Evolutionary conservation across 371 early-diverging fungal genomes (phyloP).

Genomic region (Paraphysoderma sedebokerense): DNA sequence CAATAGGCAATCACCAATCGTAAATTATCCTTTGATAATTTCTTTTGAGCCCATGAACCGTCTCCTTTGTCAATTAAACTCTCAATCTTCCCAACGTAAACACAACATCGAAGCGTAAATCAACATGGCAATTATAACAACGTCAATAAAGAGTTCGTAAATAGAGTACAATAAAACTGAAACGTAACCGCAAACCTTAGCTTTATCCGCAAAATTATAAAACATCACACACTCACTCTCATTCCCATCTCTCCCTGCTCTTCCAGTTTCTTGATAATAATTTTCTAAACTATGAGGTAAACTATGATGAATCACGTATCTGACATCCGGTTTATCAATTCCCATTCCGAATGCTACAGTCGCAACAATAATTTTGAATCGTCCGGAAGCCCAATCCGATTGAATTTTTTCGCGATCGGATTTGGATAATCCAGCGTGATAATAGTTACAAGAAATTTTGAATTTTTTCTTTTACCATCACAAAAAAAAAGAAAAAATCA

Average conservation of each 20-base stretch:
- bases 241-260: conserved; percentile 96
- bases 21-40: conserved; percentile 68
- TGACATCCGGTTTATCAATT: conserved; percentile 97
- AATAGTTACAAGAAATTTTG: conserved; percentile 38
- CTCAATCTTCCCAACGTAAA: conserved; percentile 25
- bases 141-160: too few relatives aligned
- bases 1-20: conserved; percentile 82
- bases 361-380: conserved; percentile 84
- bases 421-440: conserved; percentile 91
- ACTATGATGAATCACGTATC: conserved; percentile 96
- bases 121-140: not conserved
- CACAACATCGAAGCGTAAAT: not conserved
- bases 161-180: not conserved
- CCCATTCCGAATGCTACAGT: conserved; percentile 99
- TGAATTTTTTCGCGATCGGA: conserved; percentile 75
- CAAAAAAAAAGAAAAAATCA: not conserved
- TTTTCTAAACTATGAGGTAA: conserved; percentile 94
- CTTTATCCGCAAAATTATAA: conserved; percentile 70
- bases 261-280: conserved; percentile 99
- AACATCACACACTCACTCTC: conserved; percentile 75
- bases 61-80: conserved; percentile 79
- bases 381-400: conserved; percentile 65
- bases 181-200: conserved; percentile 8
- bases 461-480: conserved; percentile 13
- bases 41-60: conserved; percentile 66